Conservation (phyloP, 371 early-diverging fungal species). For the Fennellomyces sp. region DNA sequence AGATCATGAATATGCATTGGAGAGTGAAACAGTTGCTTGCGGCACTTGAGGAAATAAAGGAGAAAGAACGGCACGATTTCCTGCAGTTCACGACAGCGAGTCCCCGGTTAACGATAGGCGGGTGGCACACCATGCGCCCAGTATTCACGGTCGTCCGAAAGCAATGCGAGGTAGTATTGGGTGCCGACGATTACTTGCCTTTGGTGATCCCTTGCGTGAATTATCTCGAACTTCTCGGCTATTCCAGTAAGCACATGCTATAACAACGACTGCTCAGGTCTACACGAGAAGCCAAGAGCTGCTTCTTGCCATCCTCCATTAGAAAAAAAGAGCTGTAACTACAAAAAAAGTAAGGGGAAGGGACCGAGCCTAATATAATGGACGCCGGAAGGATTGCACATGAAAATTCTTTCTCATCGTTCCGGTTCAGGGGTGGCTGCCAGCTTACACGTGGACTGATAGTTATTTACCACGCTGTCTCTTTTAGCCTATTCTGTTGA, state of each 20-base stretch:
- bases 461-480: too few species aligned
- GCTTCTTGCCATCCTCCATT: constrained; percentile 1
- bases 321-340: too few species aligned
- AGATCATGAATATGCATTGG: constrained; percentile 83
- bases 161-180: constrained; percentile 51
- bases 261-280: constrained; percentile 66
- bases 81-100: constrained; percentile 90
- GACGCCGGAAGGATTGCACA: too few species aligned
- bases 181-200: constrained; percentile 77
- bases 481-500: too few species aligned
- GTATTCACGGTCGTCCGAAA: constrained; percentile 82
- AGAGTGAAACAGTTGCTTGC: constrained; percentile 73
- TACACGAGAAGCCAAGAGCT: constrained; percentile 76
- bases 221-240: constrained; percentile 85
- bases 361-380: too few species aligned
- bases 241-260: constrained; percentile 64
- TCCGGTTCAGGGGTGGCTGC: too few species aligned
- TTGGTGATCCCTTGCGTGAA: constrained; percentile 92
- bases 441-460: too few species aligned
- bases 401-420: too few species aligned
- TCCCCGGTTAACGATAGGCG: constrained; percentile 85
- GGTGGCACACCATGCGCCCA: constrained; percentile 76
- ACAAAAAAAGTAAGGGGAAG: too few species aligned
- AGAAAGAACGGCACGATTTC: constrained; percentile 72
- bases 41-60: constrained; percentile 64